A percentile compares a stretch with the other conserved stretches of the same genome.
Conservation (phyloP, 805 yeast genomes). For the Candida verbasci region DNA sequence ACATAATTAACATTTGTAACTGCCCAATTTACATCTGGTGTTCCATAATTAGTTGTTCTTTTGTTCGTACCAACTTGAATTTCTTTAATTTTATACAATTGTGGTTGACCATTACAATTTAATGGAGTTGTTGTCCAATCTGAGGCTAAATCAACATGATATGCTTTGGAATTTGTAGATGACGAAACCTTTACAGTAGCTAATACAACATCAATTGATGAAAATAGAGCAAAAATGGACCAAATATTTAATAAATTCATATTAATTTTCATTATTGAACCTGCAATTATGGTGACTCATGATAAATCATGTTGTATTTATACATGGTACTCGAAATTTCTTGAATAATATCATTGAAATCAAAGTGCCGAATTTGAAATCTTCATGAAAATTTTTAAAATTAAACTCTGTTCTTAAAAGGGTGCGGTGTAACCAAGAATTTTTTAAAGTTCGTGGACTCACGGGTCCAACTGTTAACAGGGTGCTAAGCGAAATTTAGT, state of each 20-base stretch:
- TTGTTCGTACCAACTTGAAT: neutral
- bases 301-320: too few relatives aligned
- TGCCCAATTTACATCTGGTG: neutral
- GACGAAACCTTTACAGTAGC: neutral
- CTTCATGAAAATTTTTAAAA: too few relatives aligned
- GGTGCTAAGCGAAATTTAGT: too few relatives aligned
- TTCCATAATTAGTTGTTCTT: neutral
- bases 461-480: too few relatives aligned
- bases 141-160: neutral
- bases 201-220: neutral
- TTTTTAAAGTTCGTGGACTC: too few relatives aligned
- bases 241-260: neutral
- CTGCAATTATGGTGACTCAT: too few relatives aligned
- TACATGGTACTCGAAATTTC: too few relatives aligned
- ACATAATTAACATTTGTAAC: conserved; percentile 3
- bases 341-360: too few relatives aligned
- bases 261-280: too few relatives aligned
- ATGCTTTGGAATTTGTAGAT: neutral
- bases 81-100: neutral
- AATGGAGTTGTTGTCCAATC: neutral
- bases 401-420: too few relatives aligned
- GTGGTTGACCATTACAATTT: neutral
- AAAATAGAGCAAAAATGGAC: neutral
- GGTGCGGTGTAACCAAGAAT: too few relatives aligned
- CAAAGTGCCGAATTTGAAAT: too few relatives aligned